Percentiles rank a stretch among this genome's conserved stretches.
Evolutionary conservation across 2,329 filamentous ascomycete genomes (phyloP).

Genomic region (Aspergillus cejpii): DNA sequence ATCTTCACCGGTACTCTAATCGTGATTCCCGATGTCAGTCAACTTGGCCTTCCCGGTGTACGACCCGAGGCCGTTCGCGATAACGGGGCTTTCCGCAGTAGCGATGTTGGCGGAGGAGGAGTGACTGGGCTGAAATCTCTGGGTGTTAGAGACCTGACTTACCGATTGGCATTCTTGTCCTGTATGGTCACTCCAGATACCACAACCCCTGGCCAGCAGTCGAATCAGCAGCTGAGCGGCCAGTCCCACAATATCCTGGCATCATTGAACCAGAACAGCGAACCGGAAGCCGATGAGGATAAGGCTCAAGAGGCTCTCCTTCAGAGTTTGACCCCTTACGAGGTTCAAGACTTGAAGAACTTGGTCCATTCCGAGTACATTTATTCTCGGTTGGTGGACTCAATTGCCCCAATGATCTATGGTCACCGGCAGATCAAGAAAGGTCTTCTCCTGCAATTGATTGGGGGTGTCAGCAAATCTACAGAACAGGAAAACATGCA

Average conservation of each 20-base stretch:
- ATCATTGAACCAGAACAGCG: conserved; percentile 67
- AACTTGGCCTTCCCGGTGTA: conserved; percentile 81
- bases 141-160: conserved; percentile 90
- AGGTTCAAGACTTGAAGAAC: conserved; percentile 83
- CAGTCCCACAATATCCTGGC: conserved; percentile 79
- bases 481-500: conserved; percentile 86
- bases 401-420: conserved; percentile 93
- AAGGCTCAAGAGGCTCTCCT: conserved; percentile 82
- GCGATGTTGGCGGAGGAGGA: conserved; percentile 75
- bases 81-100: conserved; percentile 65
- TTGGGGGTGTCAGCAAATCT: conserved; percentile 89
- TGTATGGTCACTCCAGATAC: conserved; percentile 94
- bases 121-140: conserved; percentile 84
- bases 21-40: conserved; percentile 93
- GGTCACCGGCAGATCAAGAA: conserved; percentile 98
- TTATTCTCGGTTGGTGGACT: conserved; percentile 85
- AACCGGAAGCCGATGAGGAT: conserved; percentile 68
- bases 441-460: conserved; percentile 82
- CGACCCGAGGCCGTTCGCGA: conserved; percentile 78
- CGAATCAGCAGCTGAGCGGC: conserved; percentile 61
- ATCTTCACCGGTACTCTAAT: conserved; percentile 95
- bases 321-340: conserved; percentile 72
- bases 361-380: conserved; percentile 97
- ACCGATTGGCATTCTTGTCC: conserved; percentile 90
- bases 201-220: conserved; percentile 67